phyloP scores from a whole-genome alignment of 306 rosid species.

The Gynostemma pentaphyllum region DNA sequence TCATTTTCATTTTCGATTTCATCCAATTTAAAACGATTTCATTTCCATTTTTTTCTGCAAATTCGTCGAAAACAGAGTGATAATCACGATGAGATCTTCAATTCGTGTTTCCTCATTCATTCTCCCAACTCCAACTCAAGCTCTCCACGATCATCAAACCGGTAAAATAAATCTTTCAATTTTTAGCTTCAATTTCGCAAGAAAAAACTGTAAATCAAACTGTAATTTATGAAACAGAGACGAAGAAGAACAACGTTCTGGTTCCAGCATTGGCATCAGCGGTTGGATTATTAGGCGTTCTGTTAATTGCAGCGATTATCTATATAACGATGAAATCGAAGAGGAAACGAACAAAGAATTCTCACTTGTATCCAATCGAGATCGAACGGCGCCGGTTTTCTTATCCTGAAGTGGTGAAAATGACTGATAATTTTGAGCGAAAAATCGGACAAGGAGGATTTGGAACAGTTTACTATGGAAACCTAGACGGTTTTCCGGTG shows the following conservation, averaged over 20 bases:
- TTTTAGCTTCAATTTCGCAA: too few species aligned
- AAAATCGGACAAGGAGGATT: neutral
- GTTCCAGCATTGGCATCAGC: neutral
- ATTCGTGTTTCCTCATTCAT: too few species aligned
- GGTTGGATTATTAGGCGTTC: neutral
- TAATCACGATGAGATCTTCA: too few species aligned
- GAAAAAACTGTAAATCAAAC: too few species aligned
- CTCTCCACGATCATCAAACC: too few species aligned
- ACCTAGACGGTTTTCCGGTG: slow-evolving; percentile 2
- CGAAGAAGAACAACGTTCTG: neutral
- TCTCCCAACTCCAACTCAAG: too few species aligned
- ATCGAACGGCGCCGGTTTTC: slow-evolving; percentile 1
- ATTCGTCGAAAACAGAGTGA: too few species aligned
- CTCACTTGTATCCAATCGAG: neutral
- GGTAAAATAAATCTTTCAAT: too few species aligned
- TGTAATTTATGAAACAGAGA: too few species aligned
- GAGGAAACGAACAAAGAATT: neutral
- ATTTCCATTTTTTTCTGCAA: too few species aligned
- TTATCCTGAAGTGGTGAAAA: neutral
- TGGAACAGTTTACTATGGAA: neutral
- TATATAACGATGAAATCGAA: neutral
- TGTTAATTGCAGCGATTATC: neutral
- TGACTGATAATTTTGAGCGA: neutral
- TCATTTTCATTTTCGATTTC: too few species aligned
- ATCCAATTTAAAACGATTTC: too few species aligned